Evolutionary conservation across 1,284 basidiomycete genomes (phyloP), one percentile per base, ranked within the genome.

Genomic region (Heterobasidion annosum): DNA sequence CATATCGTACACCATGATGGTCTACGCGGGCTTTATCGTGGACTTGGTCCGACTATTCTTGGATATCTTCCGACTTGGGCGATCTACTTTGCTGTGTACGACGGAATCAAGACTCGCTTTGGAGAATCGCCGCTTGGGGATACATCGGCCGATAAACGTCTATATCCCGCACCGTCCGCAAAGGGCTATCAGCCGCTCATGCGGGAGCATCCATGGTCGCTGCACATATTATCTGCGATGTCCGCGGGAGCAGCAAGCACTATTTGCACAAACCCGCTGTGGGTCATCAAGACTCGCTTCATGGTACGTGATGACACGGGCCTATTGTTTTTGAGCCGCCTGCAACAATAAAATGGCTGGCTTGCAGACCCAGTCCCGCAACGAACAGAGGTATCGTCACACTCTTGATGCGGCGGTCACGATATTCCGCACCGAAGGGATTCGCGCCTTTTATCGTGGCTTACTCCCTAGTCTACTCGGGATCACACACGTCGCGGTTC

Each of bases 31-130:
- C 76, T 97, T 58, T 98, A 98, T 72, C 83, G 94, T 45, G 94
- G 95, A 12, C 78, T 98, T 32, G 94, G 94, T 8, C 95, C 94
- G n/a, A 98, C 94, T 12, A 81, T 98, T 56, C 79, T 94, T 5
- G 94, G 94, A 7, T 97, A 98, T 70, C 81, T 98, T 43, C 94
- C 94, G 25, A 98, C 94, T 8, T 97, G 94, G 94, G 94, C 93
- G 32, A 98, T 98, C 62, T 98, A 97, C 70, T 98, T 98, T 68
- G 85, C 92, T n/a, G 91, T 98, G 16, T 97, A 97, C 71, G 94
- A 98, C 72, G 83, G 88, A 57, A 89, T 94, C 70, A 97, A 97
- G 76, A 81, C 81, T 25, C 72, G 76, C 37, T 85, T 94, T 64
- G 90, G 91, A 44, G 82, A 85, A 64, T 69, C 71, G 35, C 79